phyloP scores from a whole-genome alignment of 441 rosid species.

The Jatropha multifida region DNA sequence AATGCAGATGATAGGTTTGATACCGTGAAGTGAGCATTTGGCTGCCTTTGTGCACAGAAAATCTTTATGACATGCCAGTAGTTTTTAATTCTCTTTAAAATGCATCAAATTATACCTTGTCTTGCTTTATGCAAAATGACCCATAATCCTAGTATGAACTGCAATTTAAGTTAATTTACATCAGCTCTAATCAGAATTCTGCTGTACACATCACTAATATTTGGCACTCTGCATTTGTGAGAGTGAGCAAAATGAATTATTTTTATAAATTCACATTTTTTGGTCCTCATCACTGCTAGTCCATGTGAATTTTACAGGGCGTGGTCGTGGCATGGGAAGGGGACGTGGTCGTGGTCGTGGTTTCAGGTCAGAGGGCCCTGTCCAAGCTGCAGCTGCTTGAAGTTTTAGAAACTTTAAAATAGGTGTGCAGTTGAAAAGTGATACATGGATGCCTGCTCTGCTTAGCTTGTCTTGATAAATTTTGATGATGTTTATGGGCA shows the following conservation, averaged over 20 bases:
- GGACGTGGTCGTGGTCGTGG: conserved; percentile 10
- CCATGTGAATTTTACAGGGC: neutral
- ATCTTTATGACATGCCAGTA: too few relatives aligned
- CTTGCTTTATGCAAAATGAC: neutral
- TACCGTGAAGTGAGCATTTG: neutral
- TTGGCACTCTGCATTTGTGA: neutral
- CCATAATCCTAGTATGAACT: too few relatives aligned
- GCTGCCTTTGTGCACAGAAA: too few relatives aligned
- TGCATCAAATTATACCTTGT: neutral
- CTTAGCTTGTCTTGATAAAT: neutral
- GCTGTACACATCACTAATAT: neutral
- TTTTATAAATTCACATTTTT: neutral
- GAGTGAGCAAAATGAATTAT: too few relatives aligned
- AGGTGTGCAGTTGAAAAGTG: conserved; percentile 7
- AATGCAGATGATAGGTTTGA: neutral
- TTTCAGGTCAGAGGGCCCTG: conserved; percentile 3
- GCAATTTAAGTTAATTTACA: too few relatives aligned
- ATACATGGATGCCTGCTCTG: conserved; percentile 12
- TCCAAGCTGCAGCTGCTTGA: conserved; percentile 9
- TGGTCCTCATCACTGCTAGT: neutral
- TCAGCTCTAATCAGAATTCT: neutral
- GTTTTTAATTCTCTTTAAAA: neutral
- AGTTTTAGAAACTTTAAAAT: neutral
- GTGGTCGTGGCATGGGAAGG: conserved; percentile 16
- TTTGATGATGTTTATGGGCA: neutral